Conservation (phyloP, 2,329 filamentous ascomycete genomes). For the Penicillium griseofulvum region DNA sequence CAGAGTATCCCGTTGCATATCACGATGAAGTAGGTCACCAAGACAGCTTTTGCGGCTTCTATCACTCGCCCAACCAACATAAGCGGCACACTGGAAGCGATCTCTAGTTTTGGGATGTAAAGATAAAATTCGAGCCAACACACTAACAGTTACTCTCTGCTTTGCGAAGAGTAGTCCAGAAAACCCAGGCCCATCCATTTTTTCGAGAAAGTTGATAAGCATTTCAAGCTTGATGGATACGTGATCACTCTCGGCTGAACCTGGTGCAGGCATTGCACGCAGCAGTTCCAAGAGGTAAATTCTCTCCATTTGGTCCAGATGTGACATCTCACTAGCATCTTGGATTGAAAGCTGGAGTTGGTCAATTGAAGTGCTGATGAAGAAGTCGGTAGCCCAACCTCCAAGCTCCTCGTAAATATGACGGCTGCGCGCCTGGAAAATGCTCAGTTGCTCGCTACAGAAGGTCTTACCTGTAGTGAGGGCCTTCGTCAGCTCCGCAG, state of each 20-base stretch:
- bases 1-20: slow-evolving; percentile 52
- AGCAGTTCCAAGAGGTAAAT: slow-evolving; percentile 52
- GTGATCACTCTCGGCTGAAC: slow-evolving; percentile 13
- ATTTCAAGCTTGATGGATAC: slow-evolving; percentile 59
- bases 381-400: slow-evolving; percentile 66
- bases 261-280: slow-evolving; percentile 17
- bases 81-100: slow-evolving; percentile 44
- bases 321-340: slow-evolving; percentile 35
- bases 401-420: slow-evolving; percentile 61
- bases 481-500: slow-evolving; percentile 26
- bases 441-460: slow-evolving; percentile 55
- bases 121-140: slow-evolving; percentile 59
- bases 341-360: slow-evolving; percentile 27
- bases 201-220: slow-evolving; percentile 55
- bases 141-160: slow-evolving; percentile 59
- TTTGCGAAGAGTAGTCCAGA: slow-evolving; percentile 65
- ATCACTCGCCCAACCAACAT: slow-evolving; percentile 50
- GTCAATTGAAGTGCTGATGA: slow-evolving; percentile 54
- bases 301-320: slow-evolving; percentile 53
- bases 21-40: slow-evolving; percentile 49
- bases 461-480: slow-evolving; percentile 35
- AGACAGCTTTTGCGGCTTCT: slow-evolving; percentile 47
- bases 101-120: slow-evolving; percentile 48
- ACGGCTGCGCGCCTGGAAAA: slow-evolving; percentile 51
- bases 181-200: slow-evolving; percentile 48